Conservation (phyloP, 768 basidiomycete species). For the Steccherinum ochraceum region DNA sequence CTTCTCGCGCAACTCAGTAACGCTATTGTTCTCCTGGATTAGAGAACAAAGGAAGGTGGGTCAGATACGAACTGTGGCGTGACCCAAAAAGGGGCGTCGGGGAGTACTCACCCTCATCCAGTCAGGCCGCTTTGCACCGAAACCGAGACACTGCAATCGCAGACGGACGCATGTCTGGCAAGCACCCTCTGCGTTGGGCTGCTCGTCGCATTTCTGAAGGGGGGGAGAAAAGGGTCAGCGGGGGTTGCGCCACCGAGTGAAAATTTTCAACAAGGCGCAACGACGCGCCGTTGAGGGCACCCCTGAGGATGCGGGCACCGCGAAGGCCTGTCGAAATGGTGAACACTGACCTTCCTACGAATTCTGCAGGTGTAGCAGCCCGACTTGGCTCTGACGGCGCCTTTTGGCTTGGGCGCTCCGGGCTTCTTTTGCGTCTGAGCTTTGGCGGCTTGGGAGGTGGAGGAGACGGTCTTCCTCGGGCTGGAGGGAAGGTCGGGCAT, state of each 20-base stretch:
- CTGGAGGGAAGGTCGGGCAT: constrained; percentile 29
- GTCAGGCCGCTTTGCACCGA: constrained; percentile 79
- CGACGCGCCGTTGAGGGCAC: neutral
- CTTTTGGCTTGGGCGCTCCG: constrained; percentile 69
- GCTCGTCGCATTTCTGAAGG: constrained; percentile 81
- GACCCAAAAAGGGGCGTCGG: constrained; percentile 10
- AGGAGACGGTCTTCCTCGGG: constrained; percentile 25
- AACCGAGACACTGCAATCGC: constrained; percentile 78
- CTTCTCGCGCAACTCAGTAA: constrained; percentile 63
- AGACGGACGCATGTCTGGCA: constrained; percentile 78
- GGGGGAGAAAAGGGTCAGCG: constrained; percentile 14
- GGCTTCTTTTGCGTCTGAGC: constrained; percentile 36
- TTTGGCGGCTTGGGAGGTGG: constrained; percentile 23
- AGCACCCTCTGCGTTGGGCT: constrained; percentile 49
- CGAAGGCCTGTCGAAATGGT: neutral
- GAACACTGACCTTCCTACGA: constrained; percentile 62
- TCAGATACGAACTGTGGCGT: constrained; percentile 2
- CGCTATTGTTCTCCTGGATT: constrained; percentile 67
- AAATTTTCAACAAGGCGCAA: constrained; percentile 7
- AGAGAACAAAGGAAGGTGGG: constrained; percentile 6
- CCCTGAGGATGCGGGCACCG: neutral
- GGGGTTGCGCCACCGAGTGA: constrained; percentile 3
- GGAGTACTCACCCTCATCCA: constrained; percentile 65
- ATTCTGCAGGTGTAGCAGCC: constrained; percentile 89
- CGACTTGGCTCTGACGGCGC: constrained; percentile 78